These are phyloP conservation scores for Lachancea nothofagi DNA, from an alignment of 805 yeast species.

Conservation along the genomic window DNA sequence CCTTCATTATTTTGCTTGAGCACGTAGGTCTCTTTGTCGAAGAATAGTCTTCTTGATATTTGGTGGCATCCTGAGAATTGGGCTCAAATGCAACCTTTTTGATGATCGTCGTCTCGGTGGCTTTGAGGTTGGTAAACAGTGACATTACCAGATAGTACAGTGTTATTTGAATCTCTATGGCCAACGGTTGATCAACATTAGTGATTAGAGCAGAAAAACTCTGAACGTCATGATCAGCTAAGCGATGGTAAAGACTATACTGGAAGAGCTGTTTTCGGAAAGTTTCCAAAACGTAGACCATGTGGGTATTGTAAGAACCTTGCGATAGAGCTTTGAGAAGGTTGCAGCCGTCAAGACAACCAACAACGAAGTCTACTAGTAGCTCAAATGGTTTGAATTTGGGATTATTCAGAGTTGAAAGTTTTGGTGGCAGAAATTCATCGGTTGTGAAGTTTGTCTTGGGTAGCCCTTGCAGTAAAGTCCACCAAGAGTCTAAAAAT, in stretches of 20 bases:
- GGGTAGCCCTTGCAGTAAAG: constrained; percentile 25
- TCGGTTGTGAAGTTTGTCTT: constrained; percentile 24
- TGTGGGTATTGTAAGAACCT: constrained; percentile 12
- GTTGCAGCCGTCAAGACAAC: constrained; percentile 24
- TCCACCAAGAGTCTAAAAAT: constrained; percentile 30
- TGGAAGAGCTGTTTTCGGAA: constrained; percentile 21
- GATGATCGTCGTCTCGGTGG: not conserved
- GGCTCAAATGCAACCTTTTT: constrained; percentile 1
- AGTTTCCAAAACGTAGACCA: constrained; percentile 18
- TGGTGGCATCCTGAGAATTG: not conserved
- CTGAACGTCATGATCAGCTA: constrained; percentile 21
- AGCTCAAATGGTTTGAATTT: constrained; percentile 23
- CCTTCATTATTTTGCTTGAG: not conserved
- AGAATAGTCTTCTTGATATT: not conserved
- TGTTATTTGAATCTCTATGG: constrained; percentile 28
- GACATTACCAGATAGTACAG: constrained; percentile 22
- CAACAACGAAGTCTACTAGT: constrained; percentile 16
- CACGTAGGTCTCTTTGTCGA: too few species aligned
- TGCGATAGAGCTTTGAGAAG: constrained; percentile 16
- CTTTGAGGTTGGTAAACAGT: constrained; percentile 12
- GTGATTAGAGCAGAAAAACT: constrained; percentile 5
- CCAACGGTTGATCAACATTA: constrained; percentile 21
- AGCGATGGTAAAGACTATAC: constrained; percentile 24
- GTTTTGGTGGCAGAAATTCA: constrained; percentile 25
- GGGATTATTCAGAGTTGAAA: constrained; percentile 17